Conservation (phyloP, 768 basidiomycete species). For the Termitomyces heimii region DNA sequence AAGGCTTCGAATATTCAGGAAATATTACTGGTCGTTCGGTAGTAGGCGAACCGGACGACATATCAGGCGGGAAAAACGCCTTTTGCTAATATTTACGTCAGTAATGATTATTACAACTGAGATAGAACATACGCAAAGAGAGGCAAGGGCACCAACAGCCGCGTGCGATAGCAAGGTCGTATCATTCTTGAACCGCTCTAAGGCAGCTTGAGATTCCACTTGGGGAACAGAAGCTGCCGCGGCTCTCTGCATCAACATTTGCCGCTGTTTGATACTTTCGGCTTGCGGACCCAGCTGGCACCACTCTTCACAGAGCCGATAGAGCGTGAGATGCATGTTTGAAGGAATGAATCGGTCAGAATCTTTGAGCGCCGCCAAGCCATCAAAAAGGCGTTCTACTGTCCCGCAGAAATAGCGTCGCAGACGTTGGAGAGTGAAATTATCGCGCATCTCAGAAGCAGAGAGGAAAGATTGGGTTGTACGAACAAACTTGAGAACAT, state of each 20-base stretch:
- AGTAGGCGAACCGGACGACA: slow-evolving; percentile 54
- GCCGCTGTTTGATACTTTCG: slow-evolving; percentile 64
- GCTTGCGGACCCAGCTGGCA: slow-evolving; percentile 78
- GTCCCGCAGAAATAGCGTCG: slow-evolving; percentile 90
- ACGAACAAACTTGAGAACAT: slow-evolving; percentile 82
- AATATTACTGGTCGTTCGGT: slow-evolving; percentile 39
- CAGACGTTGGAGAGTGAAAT: slow-evolving; percentile 70
- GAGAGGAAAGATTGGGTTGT: slow-evolving; percentile 78
- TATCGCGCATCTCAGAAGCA: slow-evolving; percentile 65
- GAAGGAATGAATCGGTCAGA: slow-evolving; percentile 72
- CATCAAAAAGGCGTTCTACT: slow-evolving; percentile 82
- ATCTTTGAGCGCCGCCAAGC: slow-evolving; percentile 60
- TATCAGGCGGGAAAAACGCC: slow-evolving; percentile 65
- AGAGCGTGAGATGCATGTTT: slow-evolving; percentile 73
- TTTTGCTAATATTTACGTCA: slow-evolving; percentile 49
- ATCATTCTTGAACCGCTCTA: slow-evolving; percentile 64
- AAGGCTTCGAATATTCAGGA: slow-evolving; percentile 45
- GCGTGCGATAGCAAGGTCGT: slow-evolving; percentile 70
- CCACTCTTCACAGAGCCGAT: slow-evolving; percentile 90
- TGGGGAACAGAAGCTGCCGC: slow-evolving; percentile 52
- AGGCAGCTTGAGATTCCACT: slow-evolving; percentile 40
- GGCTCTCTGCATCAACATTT: slow-evolving; percentile 67
- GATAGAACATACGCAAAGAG: slow-evolving; percentile 67
- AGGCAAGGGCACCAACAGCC: slow-evolving; percentile 82
- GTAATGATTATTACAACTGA: neutral